Conservation (phyloP, 139 green algal species). For the Chlamydomonas eustigma region DNA sequence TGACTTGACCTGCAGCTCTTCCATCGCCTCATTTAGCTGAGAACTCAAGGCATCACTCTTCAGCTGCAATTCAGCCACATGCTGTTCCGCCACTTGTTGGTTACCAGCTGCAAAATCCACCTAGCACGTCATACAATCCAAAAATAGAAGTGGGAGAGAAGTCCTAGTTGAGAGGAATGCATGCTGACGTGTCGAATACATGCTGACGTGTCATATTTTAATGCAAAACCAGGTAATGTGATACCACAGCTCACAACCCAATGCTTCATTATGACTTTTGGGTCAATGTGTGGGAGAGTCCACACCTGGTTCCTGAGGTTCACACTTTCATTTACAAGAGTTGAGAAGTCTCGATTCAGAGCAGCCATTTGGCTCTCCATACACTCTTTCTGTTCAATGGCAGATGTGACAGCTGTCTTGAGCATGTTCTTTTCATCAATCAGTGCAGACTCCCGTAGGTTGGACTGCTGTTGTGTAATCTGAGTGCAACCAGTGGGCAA, state of each 20-base stretch:
- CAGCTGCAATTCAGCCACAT: conserved; percentile 12
- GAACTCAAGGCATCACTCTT: not conserved
- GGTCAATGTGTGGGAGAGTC: no score
- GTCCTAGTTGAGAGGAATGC: not conserved
- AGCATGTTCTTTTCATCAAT: not conserved
- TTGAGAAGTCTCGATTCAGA: not conserved
- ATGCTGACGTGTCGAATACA: no score
- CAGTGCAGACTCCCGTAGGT: not conserved
- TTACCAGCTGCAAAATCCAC: conserved; percentile 21
- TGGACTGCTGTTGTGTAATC: not conserved
- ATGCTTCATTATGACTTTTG: no score
- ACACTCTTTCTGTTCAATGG: conserved; percentile 1
- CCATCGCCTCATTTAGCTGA: conserved; percentile 8
- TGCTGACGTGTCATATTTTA: no score
- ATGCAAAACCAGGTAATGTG: no score
- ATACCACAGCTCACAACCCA: no score
- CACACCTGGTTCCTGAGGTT: conserved; percentile 38
- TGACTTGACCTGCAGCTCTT: conserved; percentile 39
- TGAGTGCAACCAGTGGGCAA: no score
- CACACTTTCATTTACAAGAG: conserved; percentile 15
- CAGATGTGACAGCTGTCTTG: conserved; percentile 12
- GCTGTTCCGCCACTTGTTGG: conserved; percentile 15
- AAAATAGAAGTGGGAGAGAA: not conserved
- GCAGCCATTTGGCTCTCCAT: conserved; percentile 27
- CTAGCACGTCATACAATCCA: conserved; percentile 9